Evolutionary conservation across 495 filamentous ascomycete species (phyloP), one percentile per base, ranked within the genome.

Genomic region (Hyaloscypha finlandica): DNA sequence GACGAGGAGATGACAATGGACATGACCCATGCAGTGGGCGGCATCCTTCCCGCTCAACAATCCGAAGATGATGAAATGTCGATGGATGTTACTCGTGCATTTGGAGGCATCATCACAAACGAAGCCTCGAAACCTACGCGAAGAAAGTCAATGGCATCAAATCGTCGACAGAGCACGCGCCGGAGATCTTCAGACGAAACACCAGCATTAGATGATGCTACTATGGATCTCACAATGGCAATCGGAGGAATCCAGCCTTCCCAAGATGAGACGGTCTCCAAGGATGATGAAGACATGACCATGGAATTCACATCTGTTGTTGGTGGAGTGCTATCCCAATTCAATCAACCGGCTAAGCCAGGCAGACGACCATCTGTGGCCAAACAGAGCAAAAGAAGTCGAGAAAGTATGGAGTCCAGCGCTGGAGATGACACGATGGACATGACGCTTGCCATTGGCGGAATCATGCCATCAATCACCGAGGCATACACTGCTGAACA

Each of bases 261-360:
- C 22, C 37, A 63, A n/a, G 65, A 74, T 51, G 74, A 77, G 20
- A 45, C 51, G 45, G 39, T 32, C 22, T 55, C 64, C 0, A 74
- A 80, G 4, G 61, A 68, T 22, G 83, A 87, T 30, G 89, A 91
- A 71, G 90, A 92, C 29, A 84, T 92, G 75, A 92, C 89, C 12
- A 93, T 94, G 91, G 93, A 97, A 67, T 86, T 96, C 45, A 97
- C 93, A 2, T 87, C 85, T 60, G 91, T 86, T 6, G 77, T 97
- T 68, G 94, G 94, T 19, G 86, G 89, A 5, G 96, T 98, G 51
- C 79, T 93, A 25, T 77, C 83, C 25, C 57, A 81, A 81, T 48
- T 66, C 75, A 64, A 76, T 72, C 59, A 59, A 20, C 48, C 59
- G 58, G 67, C 54, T 64, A 74, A 64, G 65, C 48, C 29, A 68